phyloP scores from a whole-genome alignment of 106 monocot species.

The Xerophyta viscosa region DNA sequence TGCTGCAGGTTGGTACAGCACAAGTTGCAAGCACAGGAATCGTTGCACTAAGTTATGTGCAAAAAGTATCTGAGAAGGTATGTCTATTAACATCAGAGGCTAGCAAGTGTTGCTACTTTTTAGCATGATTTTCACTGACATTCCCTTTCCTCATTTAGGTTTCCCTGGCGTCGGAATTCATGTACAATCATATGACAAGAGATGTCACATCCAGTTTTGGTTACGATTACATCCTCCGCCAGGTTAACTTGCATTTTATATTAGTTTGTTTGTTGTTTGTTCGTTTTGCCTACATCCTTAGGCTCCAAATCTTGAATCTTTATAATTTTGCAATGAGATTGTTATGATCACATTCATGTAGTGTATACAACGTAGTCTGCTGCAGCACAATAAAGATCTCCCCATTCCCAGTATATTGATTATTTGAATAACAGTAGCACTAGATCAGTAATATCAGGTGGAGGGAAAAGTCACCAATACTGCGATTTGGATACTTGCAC shows the following conservation, averaged over 20 bases:
- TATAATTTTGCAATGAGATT: not conserved
- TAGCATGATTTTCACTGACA: not conserved
- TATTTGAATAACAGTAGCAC: no score
- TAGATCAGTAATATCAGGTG: no score
- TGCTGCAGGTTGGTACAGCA: conserved; percentile 72
- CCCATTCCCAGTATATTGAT: no score
- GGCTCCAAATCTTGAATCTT: not conserved
- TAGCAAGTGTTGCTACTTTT: not conserved
- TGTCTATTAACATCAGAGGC: not conserved
- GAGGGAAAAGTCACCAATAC: no score
- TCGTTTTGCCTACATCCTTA: not conserved
- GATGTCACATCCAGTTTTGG: conserved; percentile 96
- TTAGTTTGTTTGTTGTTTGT: not conserved
- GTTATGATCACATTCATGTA: no score
- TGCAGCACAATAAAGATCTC: no score
- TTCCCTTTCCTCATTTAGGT: conserved; percentile 50
- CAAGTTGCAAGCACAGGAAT: conserved; percentile 95
- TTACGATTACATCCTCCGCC: conserved; percentile 96
- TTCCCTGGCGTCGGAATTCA: conserved; percentile 93
- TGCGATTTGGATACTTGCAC: no score
- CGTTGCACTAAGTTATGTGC: conserved; percentile 93
- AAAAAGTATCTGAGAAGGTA: conserved; percentile 98
- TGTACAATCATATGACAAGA: conserved; percentile 93
- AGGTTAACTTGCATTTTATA: conserved; percentile 40
- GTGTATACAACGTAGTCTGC: no score